Base-by-base conservation (phyloP, 192 early-diverging fungal genomes). In the Coemansia furcata region DNA sequence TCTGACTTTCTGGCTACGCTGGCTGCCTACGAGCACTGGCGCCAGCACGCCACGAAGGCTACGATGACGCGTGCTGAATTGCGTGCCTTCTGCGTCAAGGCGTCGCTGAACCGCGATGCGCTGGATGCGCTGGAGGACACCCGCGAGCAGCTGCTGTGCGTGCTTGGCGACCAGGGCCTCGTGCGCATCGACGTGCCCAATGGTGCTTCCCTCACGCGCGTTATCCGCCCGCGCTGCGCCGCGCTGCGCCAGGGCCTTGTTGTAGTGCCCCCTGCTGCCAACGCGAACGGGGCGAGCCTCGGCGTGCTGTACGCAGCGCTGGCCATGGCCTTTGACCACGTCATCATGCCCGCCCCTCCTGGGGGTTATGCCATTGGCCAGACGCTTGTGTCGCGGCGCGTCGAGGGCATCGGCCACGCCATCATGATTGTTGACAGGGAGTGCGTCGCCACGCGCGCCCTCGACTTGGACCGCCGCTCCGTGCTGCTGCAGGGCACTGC, bases 61-160 rank as follows among this genome's bases (percentile, higher is more conserved):
- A 14, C 38, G 3, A 23, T n/a, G 52, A 42, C 44, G 10, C 10
- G 6, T 2, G 0, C 0, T 36, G 43, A 60, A 11, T 38, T 72
- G 1, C 1, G 15, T 0, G 40, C 29, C 3, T 78, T 78, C 10
- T 72, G 66, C 52, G 29, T 39, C 6, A 9, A n/a, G 1, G 63
- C 60, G 32, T 33, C 65, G 6, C 38, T 79, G 5, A 65, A 49
- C 50, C 46, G 52, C 26, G 72, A 67, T 26, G 62, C 64, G 3
- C 38, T 79, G 6, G 72, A 74, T 42, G 30, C 55, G 61, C 35
- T 79, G 1, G 77, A 79, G 38, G 68, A 79, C 36, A 64, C 52
- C 36, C 67, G 72, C 38, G 72, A 79, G 35, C 72, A 74, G 55
- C 74, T 74, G 29, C 30, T 79, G 17, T 36, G 65, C 4, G n/a